A percentile compares a stretch with the other conserved stretches of the same genome.
phyloP scores from a whole-genome alignment of 164 flowering plant genomes.

The Piper longum region DNA sequence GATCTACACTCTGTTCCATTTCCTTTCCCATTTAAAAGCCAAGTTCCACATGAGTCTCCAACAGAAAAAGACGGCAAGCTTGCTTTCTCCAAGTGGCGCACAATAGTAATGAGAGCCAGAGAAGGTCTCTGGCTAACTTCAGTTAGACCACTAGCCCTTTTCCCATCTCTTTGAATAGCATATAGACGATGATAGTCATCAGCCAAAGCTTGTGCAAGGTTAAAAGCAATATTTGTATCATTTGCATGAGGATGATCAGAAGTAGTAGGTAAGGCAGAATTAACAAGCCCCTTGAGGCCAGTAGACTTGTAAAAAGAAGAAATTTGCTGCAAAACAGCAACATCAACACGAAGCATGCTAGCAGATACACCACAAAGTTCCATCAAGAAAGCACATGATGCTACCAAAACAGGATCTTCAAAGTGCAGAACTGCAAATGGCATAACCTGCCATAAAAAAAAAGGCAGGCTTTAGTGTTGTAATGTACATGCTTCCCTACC shows the following conservation, averaged over 20 bases:
- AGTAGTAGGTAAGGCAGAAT: slow-evolving; percentile 35
- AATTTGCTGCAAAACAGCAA: slow-evolving; percentile 77
- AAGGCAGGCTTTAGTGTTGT: not conserved
- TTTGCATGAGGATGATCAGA: slow-evolving; percentile 35
- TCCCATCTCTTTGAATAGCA: slow-evolving; percentile 11
- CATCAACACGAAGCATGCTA: slow-evolving; percentile 57
- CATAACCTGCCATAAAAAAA: slow-evolving; percentile 42
- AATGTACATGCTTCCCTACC: no score
- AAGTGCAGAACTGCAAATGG: slow-evolving; percentile 80
- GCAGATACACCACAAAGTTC: slow-evolving; percentile 97
- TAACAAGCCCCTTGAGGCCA: slow-evolving; percentile 21
- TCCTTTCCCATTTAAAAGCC: slow-evolving; percentile 68
- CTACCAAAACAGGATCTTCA: slow-evolving; percentile 66
- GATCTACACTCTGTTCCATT: slow-evolving; percentile 70
- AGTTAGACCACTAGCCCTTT: slow-evolving; percentile 13
- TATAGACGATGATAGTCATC: slow-evolving; percentile 56
- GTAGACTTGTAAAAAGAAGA: slow-evolving; percentile 51
- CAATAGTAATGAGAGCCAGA: slow-evolving; percentile 49
- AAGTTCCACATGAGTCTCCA: slow-evolving; percentile 69
- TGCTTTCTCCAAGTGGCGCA: slow-evolving; percentile 80
- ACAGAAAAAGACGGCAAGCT: slow-evolving; percentile 54
- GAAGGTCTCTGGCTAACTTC: slow-evolving; percentile 20
- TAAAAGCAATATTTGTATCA: slow-evolving; percentile 48
- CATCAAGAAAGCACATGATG: slow-evolving; percentile 77
- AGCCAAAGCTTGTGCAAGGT: slow-evolving; percentile 84